Percentiles rank a stretch among this genome's conserved stretches.
Evolutionary conservation across 75 land plant genomes (phyloP).

Genomic region (Isoetes taiwanensis): DNA sequence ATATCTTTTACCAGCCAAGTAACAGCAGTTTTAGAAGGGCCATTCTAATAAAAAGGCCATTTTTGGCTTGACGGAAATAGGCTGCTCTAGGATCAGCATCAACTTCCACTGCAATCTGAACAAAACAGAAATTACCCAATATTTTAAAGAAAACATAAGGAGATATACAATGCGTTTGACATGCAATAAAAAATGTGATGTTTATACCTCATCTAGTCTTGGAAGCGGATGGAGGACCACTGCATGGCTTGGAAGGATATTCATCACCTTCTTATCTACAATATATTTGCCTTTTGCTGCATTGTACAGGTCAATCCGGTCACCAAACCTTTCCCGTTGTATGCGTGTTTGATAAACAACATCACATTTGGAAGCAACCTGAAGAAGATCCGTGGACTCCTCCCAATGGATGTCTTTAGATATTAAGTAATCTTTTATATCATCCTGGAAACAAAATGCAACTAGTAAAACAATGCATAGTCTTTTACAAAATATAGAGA

Average conservation of each 20-base stretch:
- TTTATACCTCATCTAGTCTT: conserved; percentile 97
- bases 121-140: no score
- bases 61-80: conserved; percentile 97
- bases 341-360: conserved; percentile 95
- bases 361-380: conserved; percentile 92
- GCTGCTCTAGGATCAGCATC: conserved; percentile 93
- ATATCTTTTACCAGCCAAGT: conserved; percentile 70
- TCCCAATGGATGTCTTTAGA: conserved; percentile 71
- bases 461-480: background rate
- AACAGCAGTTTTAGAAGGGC: conserved; percentile 84
- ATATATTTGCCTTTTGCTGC: conserved; percentile 92
- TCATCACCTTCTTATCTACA: conserved; percentile 55
- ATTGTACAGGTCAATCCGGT: conserved; percentile 63
- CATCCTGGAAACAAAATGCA: conserved; percentile 49
- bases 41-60: conserved; percentile 96
- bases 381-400: conserved; percentile 72
- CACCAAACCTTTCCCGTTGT: conserved; percentile 60
- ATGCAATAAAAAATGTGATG: no score
- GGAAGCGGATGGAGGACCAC: conserved; percentile 95
- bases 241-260: conserved; percentile 63
- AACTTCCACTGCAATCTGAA: conserved; percentile 78
- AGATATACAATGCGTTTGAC: no score
- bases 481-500: no score
- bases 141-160: no score
- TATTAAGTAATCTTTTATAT: conserved; percentile 81